Conservation (phyloP, 2,329 filamentous ascomycete species). For the Colletotrichum sp. region DNA sequence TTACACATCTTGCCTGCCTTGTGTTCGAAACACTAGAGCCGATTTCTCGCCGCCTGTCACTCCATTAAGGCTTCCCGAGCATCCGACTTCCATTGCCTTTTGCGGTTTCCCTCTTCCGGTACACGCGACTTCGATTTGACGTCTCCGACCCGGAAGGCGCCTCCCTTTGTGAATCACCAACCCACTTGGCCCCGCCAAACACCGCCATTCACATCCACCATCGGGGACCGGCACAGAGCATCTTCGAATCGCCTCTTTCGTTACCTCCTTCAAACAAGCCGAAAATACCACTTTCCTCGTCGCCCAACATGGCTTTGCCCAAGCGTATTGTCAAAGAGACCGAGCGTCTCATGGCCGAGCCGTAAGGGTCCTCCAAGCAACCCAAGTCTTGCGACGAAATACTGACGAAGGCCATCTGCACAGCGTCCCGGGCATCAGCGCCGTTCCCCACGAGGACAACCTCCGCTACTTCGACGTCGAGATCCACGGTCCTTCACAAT, state of each 20-base stretch:
- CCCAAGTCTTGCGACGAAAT: neutral
- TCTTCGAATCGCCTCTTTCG: neutral
- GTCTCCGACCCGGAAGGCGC: neutral
- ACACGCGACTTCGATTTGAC: neutral
- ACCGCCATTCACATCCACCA: neutral
- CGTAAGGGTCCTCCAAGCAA: conserved; percentile 63
- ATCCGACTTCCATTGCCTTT: conserved; percentile 1
- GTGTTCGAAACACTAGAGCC: conserved; percentile 15
- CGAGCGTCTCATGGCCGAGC: conserved; percentile 93
- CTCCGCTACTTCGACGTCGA: conserved; percentile 97
- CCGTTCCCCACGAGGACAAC: conserved; percentile 95
- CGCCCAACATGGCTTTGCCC: conserved; percentile 71
- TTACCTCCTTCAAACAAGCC: neutral
- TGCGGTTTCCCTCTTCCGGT: neutral
- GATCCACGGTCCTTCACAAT: conserved; percentile 90
- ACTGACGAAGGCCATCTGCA: neutral
- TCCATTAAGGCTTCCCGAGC: neutral
- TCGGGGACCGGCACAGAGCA: neutral
- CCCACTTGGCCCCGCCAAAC: conserved; percentile 14
- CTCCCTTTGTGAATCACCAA: neutral
- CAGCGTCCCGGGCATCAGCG: conserved; percentile 95
- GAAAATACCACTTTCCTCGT: neutral
- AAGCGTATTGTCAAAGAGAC: conserved; percentile 99
- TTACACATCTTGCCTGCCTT: neutral
- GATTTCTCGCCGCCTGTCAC: neutral